Conservation (phyloP, 2,329 filamentous ascomycete genomes). For the Apiospora arundinis region DNA sequence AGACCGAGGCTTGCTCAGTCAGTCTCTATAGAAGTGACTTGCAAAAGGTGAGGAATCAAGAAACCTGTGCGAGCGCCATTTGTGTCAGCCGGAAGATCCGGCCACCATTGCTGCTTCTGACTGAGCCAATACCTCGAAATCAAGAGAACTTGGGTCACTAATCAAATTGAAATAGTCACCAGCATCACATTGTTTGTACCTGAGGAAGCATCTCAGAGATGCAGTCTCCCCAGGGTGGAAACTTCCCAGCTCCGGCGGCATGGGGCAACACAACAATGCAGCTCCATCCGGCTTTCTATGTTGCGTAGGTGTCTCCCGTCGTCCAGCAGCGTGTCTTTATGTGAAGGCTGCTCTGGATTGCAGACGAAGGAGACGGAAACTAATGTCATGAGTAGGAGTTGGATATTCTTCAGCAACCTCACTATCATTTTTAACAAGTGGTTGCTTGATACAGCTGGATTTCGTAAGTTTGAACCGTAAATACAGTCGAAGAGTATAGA, state of each 20-base stretch:
- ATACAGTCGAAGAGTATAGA: not conserved
- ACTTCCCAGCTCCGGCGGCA: constrained; percentile 1
- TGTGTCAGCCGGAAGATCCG: not conserved
- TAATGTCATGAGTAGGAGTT: constrained; percentile 53
- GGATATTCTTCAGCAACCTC: constrained; percentile 83
- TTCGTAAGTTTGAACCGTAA: constrained; percentile 55
- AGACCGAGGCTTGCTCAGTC: not conserved
- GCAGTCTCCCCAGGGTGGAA: not conserved
- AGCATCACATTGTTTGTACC: not conserved
- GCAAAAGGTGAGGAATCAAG: not conserved
- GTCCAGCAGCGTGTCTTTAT: not conserved
- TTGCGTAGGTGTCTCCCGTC: constrained; percentile 21
- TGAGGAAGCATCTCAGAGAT: not conserved
- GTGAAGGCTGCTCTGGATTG: not conserved
- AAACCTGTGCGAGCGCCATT: not conserved
- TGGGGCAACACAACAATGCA: constrained; percentile 14
- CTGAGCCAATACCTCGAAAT: not conserved
- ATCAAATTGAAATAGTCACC: not conserved
- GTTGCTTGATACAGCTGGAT: constrained; percentile 76
- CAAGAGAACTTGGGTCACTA: not conserved
- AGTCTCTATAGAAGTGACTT: not conserved
- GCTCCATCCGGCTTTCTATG: constrained; percentile 26
- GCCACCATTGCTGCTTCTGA: not conserved
- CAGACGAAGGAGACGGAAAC: not conserved
- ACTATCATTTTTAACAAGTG: constrained; percentile 95